Base-by-base conservation (phyloP, 495 filamentous ascomycete species). In the Lophiostoma macrostomum region DNA sequence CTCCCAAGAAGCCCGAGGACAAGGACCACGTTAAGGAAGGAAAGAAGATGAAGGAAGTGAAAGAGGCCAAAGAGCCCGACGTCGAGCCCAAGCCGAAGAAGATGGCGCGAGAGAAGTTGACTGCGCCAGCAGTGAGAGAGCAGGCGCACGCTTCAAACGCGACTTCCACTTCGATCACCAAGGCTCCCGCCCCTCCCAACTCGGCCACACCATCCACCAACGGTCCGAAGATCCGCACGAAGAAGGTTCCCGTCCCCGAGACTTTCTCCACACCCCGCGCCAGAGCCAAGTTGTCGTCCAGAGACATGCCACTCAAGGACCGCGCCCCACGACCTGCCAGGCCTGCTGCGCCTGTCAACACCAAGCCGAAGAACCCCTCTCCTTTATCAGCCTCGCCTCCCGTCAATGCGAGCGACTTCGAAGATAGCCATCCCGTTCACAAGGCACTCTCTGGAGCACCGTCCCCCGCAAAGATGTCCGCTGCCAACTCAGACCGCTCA, bases 1-100 rank as follows among this genome's bases (percentile, higher is more conserved):
- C 30, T 7, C 29, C 29, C 7, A 39, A 48, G 49, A 10, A 77
- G 80, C 50, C 67, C 77, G 34, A 91, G 87, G 71, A 76, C 79
- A 24, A 81, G 62, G 65, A 69, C 19, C 64, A 67, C 6, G 80
- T 80, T 42, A 85, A 84, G 64, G 67, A 62, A 28, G 50, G 34
- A n/a, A 67, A 53, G 24, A 61, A 61, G 28, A 30, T 28, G 14
- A 45, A 23, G 27, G 43, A 40, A 24, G 39, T 18, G 30, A 53
- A 55, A 34, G 36, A 43, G 18, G 32, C 28, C 23, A 42, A 58
- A 23, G 45, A 52, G 18, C 23, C 24, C 40, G 19, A 53, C 35
- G 50, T n/a, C n/a, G 25, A 32, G 24, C 34, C 54, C 24, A 62
- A 64, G 34, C 28, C 23, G 23, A 69, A 64, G 64, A 66, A 70